Evolutionary conservation across 108 stramenopile species (phyloP), one percentile per base, ranked within the genome.

Genomic region (Discostella pseudostelligera): DNA sequence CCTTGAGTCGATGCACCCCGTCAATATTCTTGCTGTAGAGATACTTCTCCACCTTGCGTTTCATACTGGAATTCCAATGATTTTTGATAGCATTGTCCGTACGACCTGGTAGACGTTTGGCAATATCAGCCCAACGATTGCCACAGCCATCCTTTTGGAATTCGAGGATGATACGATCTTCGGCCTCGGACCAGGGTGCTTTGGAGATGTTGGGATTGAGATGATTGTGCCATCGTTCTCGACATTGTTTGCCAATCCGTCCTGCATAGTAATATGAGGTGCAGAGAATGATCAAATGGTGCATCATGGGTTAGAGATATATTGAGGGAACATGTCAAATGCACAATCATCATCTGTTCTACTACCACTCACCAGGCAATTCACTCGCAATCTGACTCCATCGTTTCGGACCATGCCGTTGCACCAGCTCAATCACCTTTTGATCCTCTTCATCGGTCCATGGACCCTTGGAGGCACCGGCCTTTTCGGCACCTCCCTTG

Each of bases 71-170:
- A 64, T 91, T 80, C 88, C 89, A 95, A 54, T 84, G 87, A 69
- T 90, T 90, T 47, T 93, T 91, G 50, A 93, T 89, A 37, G 81
- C 78, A 46, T 91, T 93, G 54, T 93, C 92, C 14, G 88, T 93
- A 16, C 89, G 63, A 7, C 88, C 87, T 0, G 85, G 84, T 37
- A 93, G 59, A 26, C 73, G 47, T 43, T 87, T 88, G 32, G 88
- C 82, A 39, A 93, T 91, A 58, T 89, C 84, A 0, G 92, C 84
- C 92, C 92, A 93, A 32, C 74, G 67, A 59, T 93, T 36, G 70
- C 91, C 69, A 78, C 42, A 55, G 26, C 62, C 70, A n/a, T 68
- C 66, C 35, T 66, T 81, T 55, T 91, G 91, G 19, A 66, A 81
- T 39, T 89, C 73, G 25, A 75, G 59, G 24, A 92, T 79, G 32